Evolutionary conservation across 2,329 filamentous ascomycete species (phyloP), one percentile per base, ranked within the genome.

Genomic region (Torrubiella hemipterigena): DNA sequence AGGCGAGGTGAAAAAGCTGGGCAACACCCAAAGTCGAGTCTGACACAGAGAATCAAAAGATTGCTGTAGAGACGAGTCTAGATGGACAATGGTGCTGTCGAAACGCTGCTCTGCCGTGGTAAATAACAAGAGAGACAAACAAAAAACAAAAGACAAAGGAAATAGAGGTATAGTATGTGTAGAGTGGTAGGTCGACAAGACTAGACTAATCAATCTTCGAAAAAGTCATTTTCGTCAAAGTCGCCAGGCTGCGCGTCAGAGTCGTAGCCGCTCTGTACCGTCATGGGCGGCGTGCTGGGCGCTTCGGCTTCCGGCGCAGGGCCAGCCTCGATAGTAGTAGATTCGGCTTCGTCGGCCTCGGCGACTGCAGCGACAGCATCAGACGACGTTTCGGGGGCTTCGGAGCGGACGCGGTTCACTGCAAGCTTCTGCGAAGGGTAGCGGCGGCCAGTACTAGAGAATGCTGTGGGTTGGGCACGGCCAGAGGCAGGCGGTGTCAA

Each of bases 261-360:
- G 46, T 79, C 74, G 47, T 78, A 79, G 19, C 61, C 62, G 36
- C 61, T 64, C 20, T 63, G 51, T 20, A 59, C 60, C 67, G 74
- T 71, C 68, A 77, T 76, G 0, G 71, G 71, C 17, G 74, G 73
- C 33, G 74, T 78, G 38, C 67, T 58, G 6, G 68, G 69, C 26
- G 57, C 56, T 12, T 47, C 42, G 18, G 34, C 42, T 39, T 55
- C 50, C 35, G 52, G 52, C 16, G 54, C 59, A 15, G 58, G 58
- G 32, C 58, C 56, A 2, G 69, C 63, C 10, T 63, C 65, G 17
- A 49, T 56, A 17, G 49, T 48, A 15, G 49, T 43, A 3, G 57
- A 50, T 40, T 55, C 50, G 36, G 59, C 60, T 32, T 61, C 62
- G 11, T 14, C 33, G 28, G 20, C 23, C 12, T 31, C 21, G 17